Percentiles rank a stretch among this genome's conserved stretches.
phyloP scores from a whole-genome alignment of 257 asterid species.

The Verbena officinalis region DNA sequence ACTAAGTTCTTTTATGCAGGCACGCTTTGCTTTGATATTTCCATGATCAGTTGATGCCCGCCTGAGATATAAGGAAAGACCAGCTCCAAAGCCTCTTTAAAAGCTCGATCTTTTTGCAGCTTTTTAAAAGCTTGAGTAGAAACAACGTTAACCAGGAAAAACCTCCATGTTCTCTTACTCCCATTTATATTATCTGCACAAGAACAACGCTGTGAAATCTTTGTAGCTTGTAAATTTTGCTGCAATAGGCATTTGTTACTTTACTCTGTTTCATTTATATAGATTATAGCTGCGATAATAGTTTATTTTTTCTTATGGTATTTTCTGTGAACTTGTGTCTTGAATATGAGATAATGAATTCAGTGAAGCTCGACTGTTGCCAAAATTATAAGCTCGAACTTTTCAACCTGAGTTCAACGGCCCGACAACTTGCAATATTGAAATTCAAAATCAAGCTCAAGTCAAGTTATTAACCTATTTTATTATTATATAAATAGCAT shows the following conservation, averaged over 20 bases:
- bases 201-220: constrained; percentile 26
- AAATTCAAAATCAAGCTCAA: too few species aligned
- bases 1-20: constrained; percentile 36
- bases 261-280: constrained; percentile 21
- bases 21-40: constrained; percentile 20
- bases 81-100: constrained; percentile 15
- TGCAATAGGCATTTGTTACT: constrained; percentile 30
- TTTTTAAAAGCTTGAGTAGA: constrained; percentile 11
- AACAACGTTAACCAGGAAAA: background rate
- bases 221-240: constrained; percentile 47
- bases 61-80: constrained; percentile 21
- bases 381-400: too few species aligned
- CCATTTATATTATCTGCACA: constrained; percentile 17
- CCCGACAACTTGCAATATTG: too few species aligned
- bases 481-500: too few species aligned
- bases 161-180: background rate
- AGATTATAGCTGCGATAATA: constrained; percentile 19
- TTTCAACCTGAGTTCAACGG: too few species aligned
- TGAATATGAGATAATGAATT: too few species aligned
- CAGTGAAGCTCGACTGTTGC: too few species aligned
- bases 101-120: constrained; percentile 22
- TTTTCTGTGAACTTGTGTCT: constrained; percentile 3
- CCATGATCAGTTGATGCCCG: background rate
- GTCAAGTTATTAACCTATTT: too few species aligned
- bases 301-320: constrained; percentile 23